Base-by-base conservation (phyloP, 192 early-diverging fungal species). In the Backusella mclennaniae region DNA sequence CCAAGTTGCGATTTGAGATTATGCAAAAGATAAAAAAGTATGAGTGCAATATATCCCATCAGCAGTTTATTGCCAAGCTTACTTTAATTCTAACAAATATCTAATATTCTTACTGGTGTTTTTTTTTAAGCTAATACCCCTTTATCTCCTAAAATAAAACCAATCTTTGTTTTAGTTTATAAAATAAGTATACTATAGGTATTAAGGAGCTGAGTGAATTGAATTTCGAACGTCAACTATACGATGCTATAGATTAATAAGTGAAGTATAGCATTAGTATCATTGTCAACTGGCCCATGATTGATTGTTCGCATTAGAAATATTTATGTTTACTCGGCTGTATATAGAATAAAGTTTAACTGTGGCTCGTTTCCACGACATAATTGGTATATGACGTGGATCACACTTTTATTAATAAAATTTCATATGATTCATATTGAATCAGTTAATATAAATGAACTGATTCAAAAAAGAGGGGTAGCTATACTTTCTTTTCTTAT, bases 261-360 rank as follows among this genome's bases (percentile, higher is more conserved):
- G 31, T 67, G 29, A 15, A 19, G 6, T 23, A 39, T 23, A 41
- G 11, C n/a, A 23, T 69, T 69, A 39, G 73, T 56, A 63, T 29
- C 73, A 66, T 74, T 74, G 23, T 0, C 36, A 74, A 74, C 66
- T 42, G 53, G 63, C 29, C 73, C 63, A 73, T 53, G 33, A 11
- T 21, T 39, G 3, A 73, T 23, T 69, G 9, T 21, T 41, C 4
- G 15, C 35, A 56, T 35, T 56, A 59, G 38, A 42, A 74, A 29
- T 63, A 39, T 12, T 35, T 39, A 39, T 35, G 52, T 41, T 23
- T 41, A 5, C 4, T 38, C 36, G 68, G 53, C 35, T 74, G 35
- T 59, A 44, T 66, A 38, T 59, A n/a, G 71, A 53, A 52, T 63
- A 11, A 41, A 23, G 56, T 74, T 56, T 74, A 59, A 56, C 39